Evolutionary conservation across 2,329 filamentous ascomycete genomes (phyloP).

Genomic region (Alternaria angustiovoidea): DNA sequence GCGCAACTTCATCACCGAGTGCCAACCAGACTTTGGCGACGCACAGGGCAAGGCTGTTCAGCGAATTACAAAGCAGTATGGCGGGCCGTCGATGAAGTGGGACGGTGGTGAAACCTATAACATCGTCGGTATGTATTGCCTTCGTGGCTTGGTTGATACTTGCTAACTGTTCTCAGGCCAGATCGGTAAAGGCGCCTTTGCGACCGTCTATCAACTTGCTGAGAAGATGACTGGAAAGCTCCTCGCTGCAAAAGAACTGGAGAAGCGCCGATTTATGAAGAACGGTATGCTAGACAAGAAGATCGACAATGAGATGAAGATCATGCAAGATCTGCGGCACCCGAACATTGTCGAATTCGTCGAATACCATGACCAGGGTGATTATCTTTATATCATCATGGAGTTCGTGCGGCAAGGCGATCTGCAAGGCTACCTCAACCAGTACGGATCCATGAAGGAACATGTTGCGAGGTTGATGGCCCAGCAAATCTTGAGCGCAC

Average conservation of each 20-base stretch:
- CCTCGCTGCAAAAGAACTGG: slow-evolving; percentile 92
- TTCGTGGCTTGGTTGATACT: not conserved
- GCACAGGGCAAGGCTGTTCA: slow-evolving; percentile 33
- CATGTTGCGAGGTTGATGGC: slow-evolving; percentile 74
- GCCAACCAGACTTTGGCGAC: slow-evolving; percentile 33
- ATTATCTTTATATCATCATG: slow-evolving; percentile 95
- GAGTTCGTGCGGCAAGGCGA: slow-evolving; percentile 87
- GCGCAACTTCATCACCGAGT: slow-evolving; percentile 66
- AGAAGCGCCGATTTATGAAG: slow-evolving; percentile 92
- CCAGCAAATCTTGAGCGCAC: slow-evolving; percentile 77
- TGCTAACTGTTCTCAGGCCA: slow-evolving; percentile 55
- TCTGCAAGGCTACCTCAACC: slow-evolving; percentile 74
- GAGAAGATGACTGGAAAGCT: slow-evolving; percentile 83
- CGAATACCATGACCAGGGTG: slow-evolving; percentile 83
- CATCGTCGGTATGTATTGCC: slow-evolving; percentile 60
- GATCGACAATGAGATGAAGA: slow-evolving; percentile 95
- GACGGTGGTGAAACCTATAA: slow-evolving; percentile 86
- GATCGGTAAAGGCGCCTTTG: slow-evolving; percentile 94
- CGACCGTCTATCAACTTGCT: slow-evolving; percentile 89
- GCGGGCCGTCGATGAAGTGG: slow-evolving; percentile 73
- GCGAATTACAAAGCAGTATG: slow-evolving; percentile 38
- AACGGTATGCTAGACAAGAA: slow-evolving; percentile 89
- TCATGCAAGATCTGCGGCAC: slow-evolving; percentile 87
- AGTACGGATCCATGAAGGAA: slow-evolving; percentile 71
- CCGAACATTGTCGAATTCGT: slow-evolving; percentile 91